Base-by-base conservation (phyloP, 129 eudicot species). In the Saposhnikovia divaricata region DNA sequence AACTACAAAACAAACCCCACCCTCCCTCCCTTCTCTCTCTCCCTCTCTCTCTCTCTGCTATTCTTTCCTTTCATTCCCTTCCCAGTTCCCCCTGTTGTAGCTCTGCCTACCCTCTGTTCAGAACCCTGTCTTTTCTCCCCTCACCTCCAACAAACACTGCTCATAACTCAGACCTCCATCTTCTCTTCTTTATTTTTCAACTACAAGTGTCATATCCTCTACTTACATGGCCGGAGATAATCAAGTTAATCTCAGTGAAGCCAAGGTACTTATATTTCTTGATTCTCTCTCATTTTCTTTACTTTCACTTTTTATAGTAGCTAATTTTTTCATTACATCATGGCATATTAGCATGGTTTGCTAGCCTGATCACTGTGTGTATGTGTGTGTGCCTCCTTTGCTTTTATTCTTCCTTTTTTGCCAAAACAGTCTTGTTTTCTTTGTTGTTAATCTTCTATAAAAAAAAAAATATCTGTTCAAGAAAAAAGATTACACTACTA, bases 191-290 rank as follows among this genome's bases (percentile, higher is more conserved):
- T 34, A 1, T 34, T 34, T 31, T 31, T 12, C 25, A 12, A 1
- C 40, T 4, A 61, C 19, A 71, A 71, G 18, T 4, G 47, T n/a
- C 45, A 43, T 42, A 6, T 28, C 37, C 28, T 40, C 38, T 42
- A 12, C 42, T 9, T 14, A 63, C 69, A 81, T 81, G 84, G 80
- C 80, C 76, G 84, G 84, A 19, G 55, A 74, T 76, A 76, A 65
- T 48, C 77, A 76, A 63, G 42, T 76, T 43, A 76, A 81, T 59
- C 47, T 61, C 6, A 81, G 53, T 68, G 80, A 81, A 73, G 66
- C 78, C 25, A 80, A 80, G 83, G 83, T 74, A 31, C 57, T 0
- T 4, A 3, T 9, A 40, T 13, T 18, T 13, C 9, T 40, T 8
- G 11, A 1, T 28, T 15, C 2, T 12, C 46, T 40, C 48, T 2